Conservation (phyloP, 2,329 filamentous ascomycete species). For the Ceratocystiopsis brevicomis region DNA sequence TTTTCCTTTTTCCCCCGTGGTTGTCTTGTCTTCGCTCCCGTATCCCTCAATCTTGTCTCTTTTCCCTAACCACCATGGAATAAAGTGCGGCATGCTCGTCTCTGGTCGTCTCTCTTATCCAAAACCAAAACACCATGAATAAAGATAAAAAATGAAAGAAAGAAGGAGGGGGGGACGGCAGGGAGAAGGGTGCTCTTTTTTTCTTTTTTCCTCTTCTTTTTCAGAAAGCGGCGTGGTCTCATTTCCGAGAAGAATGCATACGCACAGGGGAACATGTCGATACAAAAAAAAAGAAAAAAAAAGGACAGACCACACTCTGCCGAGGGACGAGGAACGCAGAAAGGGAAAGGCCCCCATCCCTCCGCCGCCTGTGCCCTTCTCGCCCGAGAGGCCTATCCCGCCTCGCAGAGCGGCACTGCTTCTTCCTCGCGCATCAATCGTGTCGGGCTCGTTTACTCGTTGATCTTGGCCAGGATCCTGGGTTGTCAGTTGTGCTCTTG, state of each 20-base stretch:
- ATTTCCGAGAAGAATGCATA: too few species aligned
- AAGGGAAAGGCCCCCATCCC: not conserved
- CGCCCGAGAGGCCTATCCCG: too few species aligned
- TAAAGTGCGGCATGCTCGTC: too few species aligned
- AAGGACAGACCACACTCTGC: not conserved
- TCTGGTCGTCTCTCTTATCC: too few species aligned
- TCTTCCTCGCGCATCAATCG: not conserved
- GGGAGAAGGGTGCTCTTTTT: too few species aligned
- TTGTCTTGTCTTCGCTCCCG: not conserved
- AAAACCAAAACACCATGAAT: too few species aligned
- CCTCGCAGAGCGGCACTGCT: too few species aligned
- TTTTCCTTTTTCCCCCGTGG: constrained; percentile 9
- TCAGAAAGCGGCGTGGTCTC: not conserved
- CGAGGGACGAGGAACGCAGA: not conserved
- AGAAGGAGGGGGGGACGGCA: too few species aligned
- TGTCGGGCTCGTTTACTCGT: constrained; percentile 44
- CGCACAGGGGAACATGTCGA: too few species aligned
- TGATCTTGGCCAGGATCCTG: constrained; percentile 97
- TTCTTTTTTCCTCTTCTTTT: constrained; percentile 9
- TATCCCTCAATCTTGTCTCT: not conserved
- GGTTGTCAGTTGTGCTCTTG: not conserved
- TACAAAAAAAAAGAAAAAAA: not conserved
- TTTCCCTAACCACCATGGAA: not conserved
- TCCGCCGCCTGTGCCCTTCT: too few species aligned
- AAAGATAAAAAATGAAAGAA: too few species aligned